Percentiles rank a stretch among this genome's conserved stretches.
Conservation (phyloP, 2,329 filamentous ascomycete genomes). For the Alternaria panax region DNA sequence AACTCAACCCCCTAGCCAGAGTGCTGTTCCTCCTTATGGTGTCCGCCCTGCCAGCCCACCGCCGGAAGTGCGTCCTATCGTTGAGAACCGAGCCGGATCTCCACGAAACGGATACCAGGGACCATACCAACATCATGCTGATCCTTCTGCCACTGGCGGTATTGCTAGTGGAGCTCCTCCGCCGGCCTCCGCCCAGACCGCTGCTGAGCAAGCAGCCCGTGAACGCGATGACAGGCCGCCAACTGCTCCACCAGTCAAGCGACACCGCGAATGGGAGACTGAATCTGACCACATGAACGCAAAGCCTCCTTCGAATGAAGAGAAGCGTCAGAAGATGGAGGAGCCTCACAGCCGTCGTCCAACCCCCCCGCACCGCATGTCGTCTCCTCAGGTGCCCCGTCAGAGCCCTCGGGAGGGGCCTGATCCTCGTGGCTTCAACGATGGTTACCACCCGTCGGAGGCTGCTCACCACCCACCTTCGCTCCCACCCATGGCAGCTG, state of each 20-base stretch:
- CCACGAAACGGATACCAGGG: conserved; percentile 87
- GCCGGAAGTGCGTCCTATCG: conserved; percentile 81
- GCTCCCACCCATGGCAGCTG: conserved; percentile 59
- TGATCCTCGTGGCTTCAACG: conserved; percentile 69
- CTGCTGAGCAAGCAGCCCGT: conserved; percentile 72
- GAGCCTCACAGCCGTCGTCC: conserved; percentile 79
- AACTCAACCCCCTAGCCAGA: conserved; percentile 56
- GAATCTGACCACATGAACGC: conserved; percentile 75
- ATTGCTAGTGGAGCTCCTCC: conserved; percentile 74
- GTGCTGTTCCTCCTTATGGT: conserved; percentile 71
- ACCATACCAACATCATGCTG: conserved; percentile 78
- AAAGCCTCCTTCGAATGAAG: conserved; percentile 83
- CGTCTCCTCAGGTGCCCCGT: conserved; percentile 68
- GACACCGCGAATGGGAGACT: conserved; percentile 85
- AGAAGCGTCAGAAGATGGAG: conserved; percentile 84
- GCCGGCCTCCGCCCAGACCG: conserved; percentile 69
- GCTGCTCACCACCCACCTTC: conserved; percentile 83
- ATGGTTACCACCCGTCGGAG: conserved; percentile 90
- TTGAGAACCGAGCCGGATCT: conserved; percentile 89
- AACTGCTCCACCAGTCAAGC: conserved; percentile 74
- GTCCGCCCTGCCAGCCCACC: conserved; percentile 74
- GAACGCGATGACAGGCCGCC: conserved; percentile 75
- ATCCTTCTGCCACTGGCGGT: conserved; percentile 63
- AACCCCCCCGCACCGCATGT: conserved; percentile 56
- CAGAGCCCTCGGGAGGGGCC: conserved; percentile 75